These are phyloP conservation scores for Gymnopilus dilepis DNA, from an alignment of 768 basidiomycete genomes.

Conservation along the genomic window DNA sequence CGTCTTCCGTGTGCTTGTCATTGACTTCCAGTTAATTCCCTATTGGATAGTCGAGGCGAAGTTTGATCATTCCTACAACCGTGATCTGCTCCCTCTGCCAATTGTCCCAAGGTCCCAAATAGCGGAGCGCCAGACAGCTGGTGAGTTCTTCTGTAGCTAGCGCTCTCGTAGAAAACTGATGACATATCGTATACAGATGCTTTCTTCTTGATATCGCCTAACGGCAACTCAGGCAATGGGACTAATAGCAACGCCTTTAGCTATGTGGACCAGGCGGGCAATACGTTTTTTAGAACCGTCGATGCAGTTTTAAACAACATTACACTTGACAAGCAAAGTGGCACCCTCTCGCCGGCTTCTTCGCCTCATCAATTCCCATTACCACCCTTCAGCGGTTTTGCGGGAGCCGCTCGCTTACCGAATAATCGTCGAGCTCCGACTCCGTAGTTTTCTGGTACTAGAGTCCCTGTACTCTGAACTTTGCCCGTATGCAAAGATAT, in stretches of 20 bases:
- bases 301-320: slow-evolving; percentile 66
- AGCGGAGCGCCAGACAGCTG: slow-evolving; percentile 59
- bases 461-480: too few relatives aligned
- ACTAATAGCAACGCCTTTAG: slow-evolving; percentile 71
- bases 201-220: slow-evolving; percentile 48
- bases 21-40: slow-evolving; percentile 10
- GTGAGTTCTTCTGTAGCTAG: slow-evolving; percentile 38
- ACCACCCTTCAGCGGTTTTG: slow-evolving; percentile 7
- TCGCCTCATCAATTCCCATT: slow-evolving; percentile 13
- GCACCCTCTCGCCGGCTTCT: slow-evolving; percentile 44
- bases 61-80: slow-evolving; percentile 75
- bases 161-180: neutral
- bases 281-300: slow-evolving; percentile 67
- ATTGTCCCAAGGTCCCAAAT: slow-evolving; percentile 65
- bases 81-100: slow-evolving; percentile 60
- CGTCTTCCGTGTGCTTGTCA: slow-evolving; percentile 15
- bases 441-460: too few relatives aligned
- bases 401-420: slow-evolving; percentile 26
- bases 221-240: slow-evolving; percentile 67
- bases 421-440: slow-evolving; percentile 19
- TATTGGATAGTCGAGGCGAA: slow-evolving; percentile 46
- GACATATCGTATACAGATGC: slow-evolving; percentile 43
- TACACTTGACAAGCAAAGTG: slow-evolving; percentile 60
- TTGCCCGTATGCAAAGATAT: too few relatives aligned
- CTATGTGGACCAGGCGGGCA: slow-evolving; percentile 62